phyloP scores from a whole-genome alignment of 2,329 filamentous ascomycete species.

The Fusarium sp. region DNA sequence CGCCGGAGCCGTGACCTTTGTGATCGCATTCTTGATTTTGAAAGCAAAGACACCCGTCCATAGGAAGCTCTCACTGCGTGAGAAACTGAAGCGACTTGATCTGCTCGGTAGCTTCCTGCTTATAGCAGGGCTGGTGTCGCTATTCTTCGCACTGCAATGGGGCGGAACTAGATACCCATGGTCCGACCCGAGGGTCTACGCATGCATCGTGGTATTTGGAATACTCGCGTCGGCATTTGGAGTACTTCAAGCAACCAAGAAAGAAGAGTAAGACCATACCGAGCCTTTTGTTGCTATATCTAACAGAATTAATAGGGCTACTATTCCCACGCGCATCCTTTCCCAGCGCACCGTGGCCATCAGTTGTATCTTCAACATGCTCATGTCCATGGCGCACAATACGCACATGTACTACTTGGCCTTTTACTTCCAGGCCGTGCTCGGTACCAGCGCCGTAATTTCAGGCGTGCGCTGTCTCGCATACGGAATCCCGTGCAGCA shows the following conservation, averaged over 20 bases:
- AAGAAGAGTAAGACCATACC: slow-evolving; percentile 4
- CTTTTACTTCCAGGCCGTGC: slow-evolving; percentile 24
- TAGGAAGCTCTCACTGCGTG: not conserved
- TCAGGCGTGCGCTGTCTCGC: slow-evolving; percentile 17
- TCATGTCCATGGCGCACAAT: slow-evolving; percentile 29
- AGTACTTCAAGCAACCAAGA: not conserved
- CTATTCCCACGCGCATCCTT: slow-evolving; percentile 10
- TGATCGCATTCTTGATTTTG: not conserved
- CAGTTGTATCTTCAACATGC: slow-evolving; percentile 24
- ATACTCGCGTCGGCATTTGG: slow-evolving; percentile 2
- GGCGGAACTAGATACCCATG: slow-evolving; percentile 18
- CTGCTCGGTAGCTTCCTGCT: slow-evolving; percentile 10
- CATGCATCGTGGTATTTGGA: slow-evolving; percentile 10
- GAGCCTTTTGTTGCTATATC: not conserved
- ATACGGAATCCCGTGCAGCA: not conserved
- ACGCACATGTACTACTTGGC: slow-evolving; percentile 27
- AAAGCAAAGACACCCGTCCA: slow-evolving; percentile 1
- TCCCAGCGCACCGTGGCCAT: slow-evolving; percentile 17
- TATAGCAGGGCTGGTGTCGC: slow-evolving; percentile 7
- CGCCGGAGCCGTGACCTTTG: slow-evolving; percentile 8
- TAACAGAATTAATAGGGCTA: slow-evolving; percentile 10
- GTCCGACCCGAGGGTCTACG: slow-evolving; percentile 11
- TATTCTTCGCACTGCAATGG: slow-evolving; percentile 25
- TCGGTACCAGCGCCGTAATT: slow-evolving; percentile 12
- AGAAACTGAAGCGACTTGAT: slow-evolving; percentile 22